Evolutionary conservation across 352 stramenopile species (phyloP).

Genomic region (Phytophthora melonis): DNA sequence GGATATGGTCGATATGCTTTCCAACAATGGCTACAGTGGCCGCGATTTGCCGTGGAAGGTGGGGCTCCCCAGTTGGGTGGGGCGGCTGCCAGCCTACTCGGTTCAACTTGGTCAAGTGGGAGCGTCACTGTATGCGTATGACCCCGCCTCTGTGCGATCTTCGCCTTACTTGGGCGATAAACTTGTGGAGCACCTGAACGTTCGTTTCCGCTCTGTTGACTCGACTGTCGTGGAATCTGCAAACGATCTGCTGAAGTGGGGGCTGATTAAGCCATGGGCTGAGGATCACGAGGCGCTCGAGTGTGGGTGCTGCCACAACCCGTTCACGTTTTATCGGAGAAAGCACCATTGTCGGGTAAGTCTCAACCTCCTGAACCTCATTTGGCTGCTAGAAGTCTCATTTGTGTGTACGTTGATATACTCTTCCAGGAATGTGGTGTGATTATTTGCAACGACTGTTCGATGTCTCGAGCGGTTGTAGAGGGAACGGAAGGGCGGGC

Average conservation of each 20-base stretch:
- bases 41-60: constrained; percentile 87
- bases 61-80: constrained; percentile 86
- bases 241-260: constrained; percentile 88
- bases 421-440: constrained; percentile 81
- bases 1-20: constrained; percentile 88
- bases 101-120: constrained; percentile 89
- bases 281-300: constrained; percentile 83
- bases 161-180: constrained; percentile 89
- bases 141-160: constrained; percentile 58
- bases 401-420: neutral
- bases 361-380: neutral
- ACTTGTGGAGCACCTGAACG: constrained; percentile 80
- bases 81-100: constrained; percentile 84
- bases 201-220: constrained; percentile 71
- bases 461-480: constrained; percentile 85
- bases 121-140: constrained; percentile 72
- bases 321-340: constrained; percentile 85
- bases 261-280: constrained; percentile 89
- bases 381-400: neutral
- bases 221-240: constrained; percentile 83
- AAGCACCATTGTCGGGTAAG: constrained; percentile 88
- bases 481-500: constrained; percentile 83
- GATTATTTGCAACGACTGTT: constrained; percentile 90
- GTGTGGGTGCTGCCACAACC: constrained; percentile 77
- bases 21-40: constrained; percentile 86